phyloP scores from a whole-genome alignment of 2,329 filamentous ascomycete genomes.

The Botrytis medusae region DNA sequence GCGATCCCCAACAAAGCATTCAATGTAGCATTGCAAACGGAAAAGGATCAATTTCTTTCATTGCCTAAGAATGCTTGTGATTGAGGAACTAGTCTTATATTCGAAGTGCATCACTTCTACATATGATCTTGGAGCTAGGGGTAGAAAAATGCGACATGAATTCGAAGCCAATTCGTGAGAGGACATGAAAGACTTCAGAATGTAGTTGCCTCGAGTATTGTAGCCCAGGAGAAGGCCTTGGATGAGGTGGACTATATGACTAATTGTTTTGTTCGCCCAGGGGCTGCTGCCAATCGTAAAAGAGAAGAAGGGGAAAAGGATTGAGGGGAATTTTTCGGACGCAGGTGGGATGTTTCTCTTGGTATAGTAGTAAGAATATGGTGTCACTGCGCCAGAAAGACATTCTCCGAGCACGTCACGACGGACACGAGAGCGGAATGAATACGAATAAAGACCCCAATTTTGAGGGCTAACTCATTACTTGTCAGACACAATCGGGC shows the following conservation, averaged over 20 bases:
- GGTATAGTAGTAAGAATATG: background rate
- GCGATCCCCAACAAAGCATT: background rate
- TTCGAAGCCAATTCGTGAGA: no score
- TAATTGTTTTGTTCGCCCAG: background rate
- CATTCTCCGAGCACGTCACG: background rate
- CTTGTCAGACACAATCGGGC: background rate
- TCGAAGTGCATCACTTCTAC: background rate
- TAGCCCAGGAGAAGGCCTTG: accelerated
- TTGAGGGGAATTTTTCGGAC: background rate
- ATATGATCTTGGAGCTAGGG: background rate
- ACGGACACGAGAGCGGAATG: background rate
- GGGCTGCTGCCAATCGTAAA: background rate
- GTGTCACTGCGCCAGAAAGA: background rate
- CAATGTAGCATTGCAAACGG: background rate
- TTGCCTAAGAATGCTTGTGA: background rate
- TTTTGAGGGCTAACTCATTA: background rate
- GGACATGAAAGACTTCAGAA: background rate
- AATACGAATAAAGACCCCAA: background rate
- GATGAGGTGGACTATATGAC: no score
- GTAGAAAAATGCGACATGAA: no score
- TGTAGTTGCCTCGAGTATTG: background rate
- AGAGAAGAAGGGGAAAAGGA: background rate
- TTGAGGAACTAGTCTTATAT: background rate
- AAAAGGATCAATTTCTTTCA: background rate
- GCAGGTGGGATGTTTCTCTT: background rate